Base-by-base conservation (phyloP, 805 yeast genomes). In the Wickerhamiella musiphila region DNA sequence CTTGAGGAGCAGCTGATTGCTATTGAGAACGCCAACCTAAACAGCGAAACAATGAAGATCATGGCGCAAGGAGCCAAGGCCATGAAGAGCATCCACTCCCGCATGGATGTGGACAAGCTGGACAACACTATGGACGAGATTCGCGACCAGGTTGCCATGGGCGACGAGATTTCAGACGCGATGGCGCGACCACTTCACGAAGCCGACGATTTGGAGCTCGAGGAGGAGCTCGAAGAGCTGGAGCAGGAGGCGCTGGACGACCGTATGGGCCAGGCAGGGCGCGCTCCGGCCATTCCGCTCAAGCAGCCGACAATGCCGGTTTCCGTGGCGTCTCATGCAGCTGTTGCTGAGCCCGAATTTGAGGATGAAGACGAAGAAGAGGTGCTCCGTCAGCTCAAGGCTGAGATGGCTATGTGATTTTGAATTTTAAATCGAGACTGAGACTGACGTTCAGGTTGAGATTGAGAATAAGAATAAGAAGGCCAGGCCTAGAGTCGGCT, bases 41-140 rank as follows among this genome's bases (percentile, higher is more conserved):
- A 90, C 63, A 64, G 81, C 57, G 98, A 90, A 60, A 90, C 98
- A 20, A 79, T 90, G 94, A 82, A 82, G 66, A 94, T 93, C 33
- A 90, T 90, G 96, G 78, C 86, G 57, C 93, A 82, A 54, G 96
- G 96, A 38, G 93, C 98, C 4, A 68, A 68, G 51, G 96, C 96
- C 26, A 82, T 90, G 94, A 83, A 84, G 53, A 78, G 77, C 49
- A 86, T 90, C 49, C 96, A 90, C 55, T 84, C 83, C 42, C 93
- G 83, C 49, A 73, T 90, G 62, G 76, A 90, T 52, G 82, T 90
- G 38, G 98, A 90, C 56, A 84, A 83, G 61, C 95, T 90, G 26
- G 98, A 90, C 53, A 78, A 75, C 46, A 86, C 95, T 6, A 86
- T 90, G 96, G 98, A 90, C 54, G 94, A 86, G 40, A 82, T 92